A percentile compares a stretch with the other conserved stretches of the same genome.
Evolutionary conservation across 2,329 filamentous ascomycete species (phyloP).

Genomic region (Pseudocercospora musae): DNA sequence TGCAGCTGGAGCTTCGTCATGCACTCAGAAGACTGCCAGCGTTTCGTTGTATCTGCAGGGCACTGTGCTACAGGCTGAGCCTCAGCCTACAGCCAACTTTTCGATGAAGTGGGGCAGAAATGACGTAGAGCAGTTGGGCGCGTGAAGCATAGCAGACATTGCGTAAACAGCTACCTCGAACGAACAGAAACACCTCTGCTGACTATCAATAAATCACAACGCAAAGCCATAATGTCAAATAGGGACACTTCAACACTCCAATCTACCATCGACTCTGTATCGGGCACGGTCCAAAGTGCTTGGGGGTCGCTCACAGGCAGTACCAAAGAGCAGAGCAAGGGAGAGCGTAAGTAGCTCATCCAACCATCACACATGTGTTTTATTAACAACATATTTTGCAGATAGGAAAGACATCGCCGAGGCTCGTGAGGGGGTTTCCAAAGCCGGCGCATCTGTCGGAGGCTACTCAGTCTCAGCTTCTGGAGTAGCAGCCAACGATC

Average conservation of each 20-base stretch:
- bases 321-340: conserved; percentile 59
- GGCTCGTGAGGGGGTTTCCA: conserved; percentile 68
- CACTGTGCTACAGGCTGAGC: too few species aligned
- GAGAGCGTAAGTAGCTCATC: conserved; percentile 10
- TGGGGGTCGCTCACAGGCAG: conserved; percentile 72
- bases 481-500: conserved; percentile 69
- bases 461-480: conserved; percentile 66
- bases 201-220: neutral
- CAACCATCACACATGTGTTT: too few species aligned
- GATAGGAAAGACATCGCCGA: conserved; percentile 63
- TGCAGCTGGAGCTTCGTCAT: neutral
- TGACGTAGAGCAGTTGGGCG: neutral
- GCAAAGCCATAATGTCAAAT: conserved; percentile 36
- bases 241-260: conserved; percentile 71
- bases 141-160: too few species aligned
- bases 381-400: conserved; percentile 38
- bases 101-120: neutral
- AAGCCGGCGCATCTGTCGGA: conserved; percentile 71
- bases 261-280: conserved; percentile 64
- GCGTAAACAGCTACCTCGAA: neutral
- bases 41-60: neutral
- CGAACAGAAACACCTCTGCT: neutral
- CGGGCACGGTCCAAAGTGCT: conserved; percentile 68
- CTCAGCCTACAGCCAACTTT: too few species aligned
- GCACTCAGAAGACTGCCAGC: neutral